phyloP scores from a whole-genome alignment of 371 early-diverging fungal species.

The Rhizopus stolonifer region DNA sequence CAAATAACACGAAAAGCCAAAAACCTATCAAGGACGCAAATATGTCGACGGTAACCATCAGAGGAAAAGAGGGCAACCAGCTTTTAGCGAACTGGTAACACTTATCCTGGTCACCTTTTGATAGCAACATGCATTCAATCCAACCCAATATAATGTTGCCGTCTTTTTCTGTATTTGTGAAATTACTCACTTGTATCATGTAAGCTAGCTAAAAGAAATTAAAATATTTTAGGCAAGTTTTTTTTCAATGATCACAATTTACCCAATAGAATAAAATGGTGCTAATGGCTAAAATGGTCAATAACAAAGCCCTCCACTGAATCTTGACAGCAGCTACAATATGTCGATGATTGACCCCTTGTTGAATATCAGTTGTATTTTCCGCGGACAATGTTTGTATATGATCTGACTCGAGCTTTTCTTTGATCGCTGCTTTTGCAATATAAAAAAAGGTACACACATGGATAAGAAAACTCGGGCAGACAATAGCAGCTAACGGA shows the following conservation, averaged over 20 bases:
- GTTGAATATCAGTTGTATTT: conserved; percentile 32
- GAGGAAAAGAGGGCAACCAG: conserved; percentile 52
- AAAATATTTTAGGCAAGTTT: not conserved
- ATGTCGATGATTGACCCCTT: conserved; percentile 49
- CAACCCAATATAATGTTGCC: conserved; percentile 36
- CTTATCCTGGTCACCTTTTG: conserved; percentile 37
- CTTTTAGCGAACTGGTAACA: conserved; percentile 30
- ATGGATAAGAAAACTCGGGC: conserved; percentile 61
- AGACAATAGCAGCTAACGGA: conserved; percentile 59
- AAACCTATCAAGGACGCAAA: conserved; percentile 59
- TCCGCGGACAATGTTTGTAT: conserved; percentile 38
- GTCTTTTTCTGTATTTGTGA: conserved; percentile 26
- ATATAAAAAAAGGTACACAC: conserved; percentile 65
- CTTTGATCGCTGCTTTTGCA: conserved; percentile 50
- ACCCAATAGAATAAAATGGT: conserved; percentile 60
- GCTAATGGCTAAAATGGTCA: conserved; percentile 53
- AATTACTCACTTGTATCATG: conserved; percentile 51
- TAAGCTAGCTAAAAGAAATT: conserved; percentile 39
- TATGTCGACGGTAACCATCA: conserved; percentile 61
- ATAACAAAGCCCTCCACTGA: conserved; percentile 68
- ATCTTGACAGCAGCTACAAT: conserved; percentile 63
- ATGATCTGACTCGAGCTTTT: conserved; percentile 53
- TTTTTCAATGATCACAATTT: too few species aligned
- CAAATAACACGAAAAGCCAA: conserved; percentile 62
- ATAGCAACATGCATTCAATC: conserved; percentile 53